A percentile compares a stretch with the other conserved stretches of the same genome.
Conservation (phyloP, 768 basidiomycete species). For the Cystobasidium tubakii region DNA sequence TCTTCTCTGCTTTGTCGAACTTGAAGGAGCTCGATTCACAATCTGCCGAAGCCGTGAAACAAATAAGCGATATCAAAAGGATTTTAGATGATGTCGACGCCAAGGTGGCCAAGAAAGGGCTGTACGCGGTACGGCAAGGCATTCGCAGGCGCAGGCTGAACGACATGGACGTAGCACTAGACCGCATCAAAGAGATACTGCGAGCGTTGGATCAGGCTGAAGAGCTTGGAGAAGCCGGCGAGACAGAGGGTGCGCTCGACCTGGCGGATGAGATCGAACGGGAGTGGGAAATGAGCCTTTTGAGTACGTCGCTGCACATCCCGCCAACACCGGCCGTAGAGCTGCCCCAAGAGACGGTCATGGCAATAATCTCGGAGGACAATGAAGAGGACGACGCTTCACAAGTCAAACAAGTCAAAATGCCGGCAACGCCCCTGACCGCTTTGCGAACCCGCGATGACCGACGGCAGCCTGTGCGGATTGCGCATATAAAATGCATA, state of each 20-base stretch:
- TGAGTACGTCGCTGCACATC: background rate
- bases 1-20: slow-evolving; percentile 93
- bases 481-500: slow-evolving; percentile 68
- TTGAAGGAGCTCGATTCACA: slow-evolving; percentile 86
- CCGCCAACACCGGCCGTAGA: background rate
- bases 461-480: slow-evolving; percentile 38
- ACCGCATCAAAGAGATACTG: slow-evolving; percentile 60
- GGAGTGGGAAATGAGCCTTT: slow-evolving; percentile 19
- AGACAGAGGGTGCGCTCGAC: slow-evolving; percentile 78
- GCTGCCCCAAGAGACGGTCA: background rate
- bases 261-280: slow-evolving; percentile 63
- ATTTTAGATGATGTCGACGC: slow-evolving; percentile 71
- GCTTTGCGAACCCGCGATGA: background rate
- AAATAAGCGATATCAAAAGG: slow-evolving; percentile 65
- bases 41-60: slow-evolving; percentile 70
- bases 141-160: slow-evolving; percentile 57
- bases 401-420: background rate
- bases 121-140: slow-evolving; percentile 62
- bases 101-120: slow-evolving; percentile 68
- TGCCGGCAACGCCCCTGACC: background rate
- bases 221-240: slow-evolving; percentile 76
- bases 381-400: background rate
- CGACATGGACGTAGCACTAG: slow-evolving; percentile 54
- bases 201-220: slow-evolving; percentile 64
- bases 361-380: slow-evolving; percentile 4